Base-by-base conservation (phyloP, 139 green algal species). In the Mychonastes homosphaera region DNA sequence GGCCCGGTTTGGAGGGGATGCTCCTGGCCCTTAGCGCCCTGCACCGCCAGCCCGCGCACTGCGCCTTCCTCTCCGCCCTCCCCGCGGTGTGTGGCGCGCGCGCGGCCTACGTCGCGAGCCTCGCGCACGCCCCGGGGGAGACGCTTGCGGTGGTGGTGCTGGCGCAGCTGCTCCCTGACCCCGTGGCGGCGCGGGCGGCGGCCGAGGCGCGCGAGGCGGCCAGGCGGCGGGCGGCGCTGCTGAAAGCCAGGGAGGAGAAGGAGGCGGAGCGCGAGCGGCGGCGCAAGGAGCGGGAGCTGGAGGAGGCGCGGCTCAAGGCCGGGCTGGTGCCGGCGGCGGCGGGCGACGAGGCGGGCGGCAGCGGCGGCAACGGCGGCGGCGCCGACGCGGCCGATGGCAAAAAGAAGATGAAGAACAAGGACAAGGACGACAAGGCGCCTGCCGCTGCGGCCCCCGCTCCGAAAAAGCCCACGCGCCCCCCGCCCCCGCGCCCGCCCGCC, bases 1-100 rank as follows among this genome's bases (percentile, higher is more conserved):
- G 58, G 68, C 54, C 58, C 9, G 78, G 75, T 28, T 38, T 62
- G 32, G 67, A 77, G 27, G 78, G 78, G 23, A 63, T 70, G 19
- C 62, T 74, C 43, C 46, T 70, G 23, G 46, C 69, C 48, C 56
- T 85, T 55, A 72, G 65, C 5, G 63, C 65, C 1, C 68, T 85
- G 45, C 61, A 77, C 32, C 70, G 67, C n/a, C 51, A 58, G 45
- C 64, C 70, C 32, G 50, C 79, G 53, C 30, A 46, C 18, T 72
- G 65, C 35, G 45, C 47, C 21, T 53, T 54, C 57, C 39, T 77
- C 29, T 52, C 64, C 34, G 61, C 62, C 36, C 28, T 80, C 16
- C 65, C 74, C 4, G 62, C 66, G 2, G 65, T 74, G 16, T 70
- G 65, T 6, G 71, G 71, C 34, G 68, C 64, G 47, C 51, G 66